Evolutionary conservation across 148 eudicot genomes (phyloP), one percentile per base, ranked within the genome.

Genomic region (Rhododendron griersonianum): DNA sequence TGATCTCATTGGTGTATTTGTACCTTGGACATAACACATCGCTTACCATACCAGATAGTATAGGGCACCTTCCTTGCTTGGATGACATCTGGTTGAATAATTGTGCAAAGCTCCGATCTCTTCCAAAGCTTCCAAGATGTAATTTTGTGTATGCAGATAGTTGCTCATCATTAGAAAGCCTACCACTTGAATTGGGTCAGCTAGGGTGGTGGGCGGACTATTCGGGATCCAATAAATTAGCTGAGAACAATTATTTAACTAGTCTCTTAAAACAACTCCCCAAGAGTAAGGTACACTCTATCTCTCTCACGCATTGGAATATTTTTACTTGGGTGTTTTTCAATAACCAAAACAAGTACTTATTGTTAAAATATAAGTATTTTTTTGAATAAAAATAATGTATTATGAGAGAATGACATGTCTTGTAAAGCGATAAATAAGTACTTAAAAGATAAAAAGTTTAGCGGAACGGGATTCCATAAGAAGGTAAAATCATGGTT

Each of bases 141-240:
- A 47, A 0, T 63, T 0, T 0, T 0, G n/a, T 69, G 74, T 0
- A 0, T 2, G 74, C 74, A 3, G 0, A 0, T 1, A 0, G 15
- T 25, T 69, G 35, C 35, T 3, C 35, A n/a, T 69, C 15, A 11
- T 69, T 25, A n/a, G 74, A 67, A 28, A 28, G 35, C 74, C 2
- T 69, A 59, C 23, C 35, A 11, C 8, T 19, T 69, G 13, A 28
- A 69, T n/a, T n/a, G 35, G 25, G 9, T 21, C 74, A 69, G 35
- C n/a, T 69, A 0, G 74, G 14, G n/a, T 0, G 0, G 0, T 1
- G 0, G 37, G 37, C 7, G 9, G 2, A n/a, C 74, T 8, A 1
- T 69, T 9, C 1, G 13, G 74, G 74, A n/a, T 25, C 35, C 74
- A 59, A 59, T 19, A 51, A 59, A 19, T 59, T 19, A 59, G 65